Percentiles rank a stretch among this genome's conserved stretches.
phyloP scores from a whole-genome alignment of 2,329 filamentous ascomycete species.

The Epichloe bromicola region DNA sequence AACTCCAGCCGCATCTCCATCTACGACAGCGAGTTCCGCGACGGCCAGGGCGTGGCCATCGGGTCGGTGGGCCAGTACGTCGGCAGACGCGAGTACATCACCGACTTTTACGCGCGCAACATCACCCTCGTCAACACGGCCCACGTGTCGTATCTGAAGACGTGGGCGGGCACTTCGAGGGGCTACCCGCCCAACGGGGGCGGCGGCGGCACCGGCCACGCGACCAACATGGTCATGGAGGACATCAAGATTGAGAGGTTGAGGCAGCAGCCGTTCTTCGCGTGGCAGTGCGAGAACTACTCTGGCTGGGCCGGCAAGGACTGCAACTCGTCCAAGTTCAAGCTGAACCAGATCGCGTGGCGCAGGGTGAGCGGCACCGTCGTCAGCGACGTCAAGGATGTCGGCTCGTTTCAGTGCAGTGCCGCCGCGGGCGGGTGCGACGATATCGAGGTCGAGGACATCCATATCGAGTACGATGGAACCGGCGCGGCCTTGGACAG shows the following conservation, averaged over 20 bases:
- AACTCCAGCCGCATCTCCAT: conserved; percentile 43
- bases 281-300: conserved; percentile 24
- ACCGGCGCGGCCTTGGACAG: conserved; percentile 8
- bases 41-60: conserved; percentile 40
- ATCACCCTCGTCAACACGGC: conserved; percentile 31
- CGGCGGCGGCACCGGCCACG: conserved; percentile 37
- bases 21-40: conserved; percentile 33
- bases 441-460: conserved; percentile 15
- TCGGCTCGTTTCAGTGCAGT: conserved; percentile 20
- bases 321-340: conserved; percentile 21
- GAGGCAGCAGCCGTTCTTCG: conserved; percentile 19
- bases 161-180: conserved; percentile 39
- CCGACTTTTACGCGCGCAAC: conserved; percentile 34
- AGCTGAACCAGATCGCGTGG: conserved; percentile 17
- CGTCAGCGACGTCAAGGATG: conserved; percentile 12
- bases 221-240: conserved; percentile 19
- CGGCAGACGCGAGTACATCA: conserved; percentile 32
- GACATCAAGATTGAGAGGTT: conserved; percentile 15
- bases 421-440: conserved; percentile 18
- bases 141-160: conserved; percentile 42
- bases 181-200: conserved; percentile 45
- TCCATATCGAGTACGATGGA: conserved; percentile 10
- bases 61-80: conserved; percentile 45
- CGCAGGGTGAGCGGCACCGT: conserved; percentile 17
- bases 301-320: conserved; percentile 20